phyloP scores from a whole-genome alignment of 164 flowering plant genomes.

The Dillenia turbinata region DNA sequence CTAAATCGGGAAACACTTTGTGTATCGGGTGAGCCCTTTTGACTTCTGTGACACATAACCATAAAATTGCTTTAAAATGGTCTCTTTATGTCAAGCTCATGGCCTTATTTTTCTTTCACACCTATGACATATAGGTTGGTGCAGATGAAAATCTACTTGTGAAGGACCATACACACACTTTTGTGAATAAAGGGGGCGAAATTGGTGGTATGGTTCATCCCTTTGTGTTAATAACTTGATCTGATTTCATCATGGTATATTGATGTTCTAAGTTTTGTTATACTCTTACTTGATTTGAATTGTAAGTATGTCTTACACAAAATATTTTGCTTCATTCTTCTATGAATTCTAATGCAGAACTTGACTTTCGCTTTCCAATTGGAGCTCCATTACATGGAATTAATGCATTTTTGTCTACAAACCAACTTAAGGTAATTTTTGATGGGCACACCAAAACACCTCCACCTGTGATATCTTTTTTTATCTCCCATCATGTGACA shows the following conservation, averaged over 20 bases:
- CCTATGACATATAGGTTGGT: slow-evolving; percentile 56
- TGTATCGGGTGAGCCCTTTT: too few relatives aligned
- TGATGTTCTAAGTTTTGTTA: not conserved
- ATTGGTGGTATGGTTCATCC: slow-evolving; percentile 63
- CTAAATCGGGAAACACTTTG: too few relatives aligned
- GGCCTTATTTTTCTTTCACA: too few relatives aligned
- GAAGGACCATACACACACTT: slow-evolving; percentile 98
- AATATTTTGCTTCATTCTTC: not conserved
- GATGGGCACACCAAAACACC: too few relatives aligned
- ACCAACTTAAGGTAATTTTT: slow-evolving; percentile 74
- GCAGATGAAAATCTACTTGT: slow-evolving; percentile 90
- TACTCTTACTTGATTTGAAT: too few relatives aligned
- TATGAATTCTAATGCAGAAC: slow-evolving; percentile 52
- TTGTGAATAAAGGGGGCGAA: slow-evolving; percentile 84
- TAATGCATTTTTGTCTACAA: slow-evolving; percentile 80
- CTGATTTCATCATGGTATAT: not conserved
- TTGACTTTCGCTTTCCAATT: slow-evolving; percentile 88
- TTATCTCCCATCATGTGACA: too few relatives aligned
- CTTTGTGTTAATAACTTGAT: slow-evolving; percentile 4
- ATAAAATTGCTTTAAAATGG: too few relatives aligned
- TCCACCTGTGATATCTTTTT: too few relatives aligned
- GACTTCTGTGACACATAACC: too few relatives aligned
- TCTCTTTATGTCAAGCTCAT: too few relatives aligned
- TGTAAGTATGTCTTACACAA: too few relatives aligned
- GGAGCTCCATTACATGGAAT: slow-evolving; percentile 99